Evolutionary conservation across 2,329 filamentous ascomycete genomes (phyloP), one percentile per base, ranked within the genome.

Genomic region (Fusarium denticulatum): DNA sequence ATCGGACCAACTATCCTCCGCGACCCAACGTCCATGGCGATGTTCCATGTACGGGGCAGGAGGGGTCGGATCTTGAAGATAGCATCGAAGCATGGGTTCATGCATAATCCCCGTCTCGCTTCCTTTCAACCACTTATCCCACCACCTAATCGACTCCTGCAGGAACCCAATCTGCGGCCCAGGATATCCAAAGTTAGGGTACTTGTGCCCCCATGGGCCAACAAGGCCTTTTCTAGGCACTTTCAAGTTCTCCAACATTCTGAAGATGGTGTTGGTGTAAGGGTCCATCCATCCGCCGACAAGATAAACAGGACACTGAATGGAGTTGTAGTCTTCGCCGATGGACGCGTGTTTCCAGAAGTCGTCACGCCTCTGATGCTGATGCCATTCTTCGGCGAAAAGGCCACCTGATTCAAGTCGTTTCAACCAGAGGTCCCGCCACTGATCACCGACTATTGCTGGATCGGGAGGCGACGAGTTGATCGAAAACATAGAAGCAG

Each of bases 191-290:
- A 64, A 64, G 22, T 64, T 64, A 0, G 61, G 61, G 13, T 64
- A 52, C 7, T 64, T 64, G 18, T 64, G 61, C 2, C 61, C 61
- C 61, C 61, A 64, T 2, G 62, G 62, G 3, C 58, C 62, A 13
- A 65, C 58, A 9, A 65, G 62, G 6, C 62, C 62, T 20, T 65
- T 65, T 20, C 58, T 63, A 2, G 62, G 62, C 5, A 63, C 58
- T 6, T 64, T 18, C 1, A 65, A 5, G 1, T 65, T 63, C 13
- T 65, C 58, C 11, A 65, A 22, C 58, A 65, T 65, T 4, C 62
- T 63, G 46, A 65, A 65, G 13, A 65, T 64, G 3, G 62, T 65
- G 20, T 65, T 65, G 20, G 62, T 65, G 4, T 65, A 65, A 11
- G 62, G 58, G 2, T 65, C 62, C 62, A 65, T 64, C 62, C 62